phyloP scores from a whole-genome alignment of 768 basidiomycete genomes.

The Termitomyces sp. region DNA sequence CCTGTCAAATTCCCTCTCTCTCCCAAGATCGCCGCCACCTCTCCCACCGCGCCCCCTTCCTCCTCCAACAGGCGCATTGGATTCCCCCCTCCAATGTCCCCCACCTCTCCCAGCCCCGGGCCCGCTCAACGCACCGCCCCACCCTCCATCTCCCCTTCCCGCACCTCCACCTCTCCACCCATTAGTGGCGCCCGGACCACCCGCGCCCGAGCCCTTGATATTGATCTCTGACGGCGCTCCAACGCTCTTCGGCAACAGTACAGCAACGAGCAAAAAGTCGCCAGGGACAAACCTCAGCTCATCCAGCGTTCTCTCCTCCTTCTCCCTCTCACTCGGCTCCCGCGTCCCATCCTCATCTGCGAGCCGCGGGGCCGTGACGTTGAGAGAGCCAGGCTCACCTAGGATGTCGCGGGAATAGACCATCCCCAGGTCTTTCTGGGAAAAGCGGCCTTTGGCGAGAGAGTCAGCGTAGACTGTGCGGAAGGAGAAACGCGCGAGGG shows the following conservation, averaged over 20 bases:
- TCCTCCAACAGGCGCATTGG: slow-evolving; percentile 38
- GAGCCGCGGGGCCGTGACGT: slow-evolving; percentile 55
- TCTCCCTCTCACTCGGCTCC: slow-evolving; percentile 44
- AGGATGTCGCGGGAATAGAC: slow-evolving; percentile 85
- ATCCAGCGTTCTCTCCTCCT: slow-evolving; percentile 71
- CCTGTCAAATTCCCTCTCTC: slow-evolving; percentile 28
- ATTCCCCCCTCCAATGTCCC: slow-evolving; percentile 76
- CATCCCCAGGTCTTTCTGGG: slow-evolving; percentile 76
- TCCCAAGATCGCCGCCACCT: slow-evolving; percentile 28
- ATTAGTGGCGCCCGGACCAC: slow-evolving; percentile 21
- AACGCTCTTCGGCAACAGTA: slow-evolving; percentile 69
- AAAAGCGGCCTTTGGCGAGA: slow-evolving; percentile 65
- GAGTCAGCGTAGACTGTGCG: slow-evolving; percentile 76
- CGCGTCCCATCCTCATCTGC: slow-evolving; percentile 38
- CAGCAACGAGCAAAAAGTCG: slow-evolving; percentile 74
- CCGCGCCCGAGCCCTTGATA: slow-evolving; percentile 44
- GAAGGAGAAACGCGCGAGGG: slow-evolving; percentile 80
- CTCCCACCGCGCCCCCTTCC: slow-evolving; percentile 35
- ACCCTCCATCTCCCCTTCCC: slow-evolving; percentile 41
- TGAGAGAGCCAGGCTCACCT: slow-evolving; percentile 69
- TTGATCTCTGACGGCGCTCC: slow-evolving; percentile 47
- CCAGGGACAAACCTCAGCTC: slow-evolving; percentile 80
- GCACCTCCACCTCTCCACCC: slow-evolving; percentile 28
- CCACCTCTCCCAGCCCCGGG: slow-evolving; percentile 45
- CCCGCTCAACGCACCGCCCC: slow-evolving; percentile 38